Base-by-base conservation (phyloP, 192 early-diverging fungal genomes). In the Coemansia sp. region DNA sequence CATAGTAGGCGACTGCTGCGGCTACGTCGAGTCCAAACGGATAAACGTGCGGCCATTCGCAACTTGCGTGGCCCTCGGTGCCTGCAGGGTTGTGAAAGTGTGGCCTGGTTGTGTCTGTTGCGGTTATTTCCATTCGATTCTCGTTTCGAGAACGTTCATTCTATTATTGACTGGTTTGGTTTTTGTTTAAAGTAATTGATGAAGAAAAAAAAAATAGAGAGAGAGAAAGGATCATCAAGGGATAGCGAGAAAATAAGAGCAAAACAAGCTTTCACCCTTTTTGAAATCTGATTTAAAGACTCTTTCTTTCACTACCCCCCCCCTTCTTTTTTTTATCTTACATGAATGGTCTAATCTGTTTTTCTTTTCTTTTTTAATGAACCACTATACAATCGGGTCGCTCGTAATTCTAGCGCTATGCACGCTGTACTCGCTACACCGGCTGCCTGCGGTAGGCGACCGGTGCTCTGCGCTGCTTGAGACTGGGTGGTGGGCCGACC, bases 401-500 rank as follows among this genome's bases (percentile, higher is more conserved):
- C 49, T 52, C 22, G 49, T 25, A 25, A 22, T 52, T 52, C 20
- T 52, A 25, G 49, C 23, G 7, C 49, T 52, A 9, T 25, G 49
- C 10, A 52, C 25, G n/a, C 29, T 54, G 55, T 45, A 22, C 45
- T 50, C 46, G 10, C 22, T 52, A 8, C 49, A 52, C 49, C 20
- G 49, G 23, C 49, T 52, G 20, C 49, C 49, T 8, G 49, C 49
- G 6, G 49, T 20, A 25, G 61, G 67, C 69, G 65, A 76, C 74
- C 75, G 62, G 23, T 77, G 75, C 63, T 8, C 9, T 17, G 75
- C 70, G 17, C 22, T 72, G 20, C 63, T 71, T 53, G 25, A 20
- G 22, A 55, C 56, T 10, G 88, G 88, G 2, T 86, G 84, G 74
- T 89, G 83, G 81, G 62, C 75, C 15, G 83, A 84, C 56, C 36